These are phyloP conservation scores for Erigeron philadelphicus DNA, from an alignment of 140 eudicot species.

Conservation along the genomic window DNA sequence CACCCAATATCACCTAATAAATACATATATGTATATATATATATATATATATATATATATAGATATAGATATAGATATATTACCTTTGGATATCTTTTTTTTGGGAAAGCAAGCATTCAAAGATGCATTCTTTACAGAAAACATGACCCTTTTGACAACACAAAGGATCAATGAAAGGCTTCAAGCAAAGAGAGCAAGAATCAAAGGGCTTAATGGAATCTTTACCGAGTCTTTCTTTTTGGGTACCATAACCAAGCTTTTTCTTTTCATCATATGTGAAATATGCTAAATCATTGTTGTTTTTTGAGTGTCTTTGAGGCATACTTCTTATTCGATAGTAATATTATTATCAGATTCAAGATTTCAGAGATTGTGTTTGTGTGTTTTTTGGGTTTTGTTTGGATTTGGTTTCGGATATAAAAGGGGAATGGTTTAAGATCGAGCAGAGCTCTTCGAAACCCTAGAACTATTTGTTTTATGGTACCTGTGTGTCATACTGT, in stretches of 20 bases:
- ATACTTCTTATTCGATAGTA: conserved; percentile 28
- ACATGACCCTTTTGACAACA: conserved; percentile 84
- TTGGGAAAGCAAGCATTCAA: conserved; percentile 78
- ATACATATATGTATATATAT: background rate
- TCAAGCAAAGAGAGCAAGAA: conserved; percentile 77
- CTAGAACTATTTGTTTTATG: too few relatives aligned
- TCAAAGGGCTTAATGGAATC: conserved; percentile 95
- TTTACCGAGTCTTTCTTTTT: conserved; percentile 77
- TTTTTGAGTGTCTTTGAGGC: conserved; percentile 99
- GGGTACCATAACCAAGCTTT: conserved; percentile 91
- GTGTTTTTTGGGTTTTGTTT: background rate
- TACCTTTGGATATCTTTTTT: conserved; percentile 94
- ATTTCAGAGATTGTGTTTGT: too few relatives aligned
- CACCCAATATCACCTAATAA: background rate
- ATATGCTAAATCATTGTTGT: conserved; percentile 92
- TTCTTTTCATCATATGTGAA: conserved; percentile 95
- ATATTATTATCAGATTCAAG: too few relatives aligned
- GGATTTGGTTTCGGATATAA: too few relatives aligned
- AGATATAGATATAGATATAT: background rate
- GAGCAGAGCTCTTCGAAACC: too few relatives aligned
- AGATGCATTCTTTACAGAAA: conserved; percentile 88
- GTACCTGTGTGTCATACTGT: too few relatives aligned
- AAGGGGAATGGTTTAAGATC: too few relatives aligned
- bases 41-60: background rate
- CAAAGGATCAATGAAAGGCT: conserved; percentile 78